These are phyloP conservation scores for Selenicereus undatus DNA, from an alignment of 148 eudicot genomes.

Conservation along the genomic window DNA sequence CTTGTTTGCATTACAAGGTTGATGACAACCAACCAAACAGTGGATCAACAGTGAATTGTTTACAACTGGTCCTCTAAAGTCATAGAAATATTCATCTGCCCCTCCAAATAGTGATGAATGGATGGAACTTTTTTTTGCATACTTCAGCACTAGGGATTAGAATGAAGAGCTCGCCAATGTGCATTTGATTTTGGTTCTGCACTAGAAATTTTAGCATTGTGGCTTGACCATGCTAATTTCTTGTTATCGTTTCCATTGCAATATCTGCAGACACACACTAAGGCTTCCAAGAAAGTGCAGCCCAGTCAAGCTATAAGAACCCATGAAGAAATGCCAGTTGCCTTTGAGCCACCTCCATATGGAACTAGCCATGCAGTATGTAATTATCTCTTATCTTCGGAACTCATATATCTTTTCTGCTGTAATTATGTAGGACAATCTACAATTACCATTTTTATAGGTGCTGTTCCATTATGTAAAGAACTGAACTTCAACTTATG, in stretches of 20 bases:
- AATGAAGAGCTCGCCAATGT: neutral
- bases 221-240: slow-evolving; percentile 3
- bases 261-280: slow-evolving; percentile 68
- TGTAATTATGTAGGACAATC: neutral
- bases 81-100: neutral
- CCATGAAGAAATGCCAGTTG: slow-evolving; percentile 42
- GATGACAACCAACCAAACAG: too few relatives aligned
- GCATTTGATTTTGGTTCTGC: neutral
- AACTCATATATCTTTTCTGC: neutral
- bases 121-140: neutral
- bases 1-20: too few relatives aligned
- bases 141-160: neutral
- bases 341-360: slow-evolving; percentile 67
- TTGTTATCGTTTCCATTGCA: slow-evolving; percentile 1
- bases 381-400: slow-evolving; percentile 6
- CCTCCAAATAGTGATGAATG: neutral
- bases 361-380: slow-evolving; percentile 85
- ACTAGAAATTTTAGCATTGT: too few relatives aligned
- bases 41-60: neutral
- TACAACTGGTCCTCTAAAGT: neutral
- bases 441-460: neutral
- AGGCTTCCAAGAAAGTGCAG: slow-evolving; percentile 51
- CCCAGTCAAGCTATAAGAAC: slow-evolving; percentile 27
- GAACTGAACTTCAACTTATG: too few relatives aligned
- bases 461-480: neutral